These are phyloP conservation scores for Mortierella antarctica DNA, from an alignment of 192 early-diverging fungal genomes.

Conservation along the genomic window DNA sequence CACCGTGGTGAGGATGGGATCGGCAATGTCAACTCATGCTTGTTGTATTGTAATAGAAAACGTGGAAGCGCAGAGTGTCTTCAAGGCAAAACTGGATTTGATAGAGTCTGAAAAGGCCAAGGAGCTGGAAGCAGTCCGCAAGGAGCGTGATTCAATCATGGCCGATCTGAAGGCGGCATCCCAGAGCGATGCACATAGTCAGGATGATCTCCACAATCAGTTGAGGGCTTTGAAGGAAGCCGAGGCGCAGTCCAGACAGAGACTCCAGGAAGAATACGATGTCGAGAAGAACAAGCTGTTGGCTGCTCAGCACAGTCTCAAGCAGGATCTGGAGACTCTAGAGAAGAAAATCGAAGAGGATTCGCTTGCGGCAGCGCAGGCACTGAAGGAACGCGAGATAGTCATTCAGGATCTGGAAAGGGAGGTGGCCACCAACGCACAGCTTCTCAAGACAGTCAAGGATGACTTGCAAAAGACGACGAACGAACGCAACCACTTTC, in stretches of 20 bases:
- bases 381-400: slow-evolving; percentile 13
- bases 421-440: slow-evolving; percentile 7
- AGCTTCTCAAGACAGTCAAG: slow-evolving; percentile 17
- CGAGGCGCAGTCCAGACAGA: slow-evolving; percentile 14
- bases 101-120: neutral
- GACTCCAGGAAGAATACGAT: slow-evolving; percentile 49
- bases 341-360: slow-evolving; percentile 49
- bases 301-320: slow-evolving; percentile 13
- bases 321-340: slow-evolving; percentile 41
- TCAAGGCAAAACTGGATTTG: slow-evolving; percentile 15
- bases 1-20: neutral
- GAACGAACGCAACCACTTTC: slow-evolving; percentile 63
- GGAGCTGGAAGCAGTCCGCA: slow-evolving; percentile 24
- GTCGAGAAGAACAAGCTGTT: slow-evolving; percentile 14
- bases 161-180: slow-evolving; percentile 34
- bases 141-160: neutral
- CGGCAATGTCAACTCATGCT: slow-evolving; percentile 1
- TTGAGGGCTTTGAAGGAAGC: slow-evolving; percentile 37
- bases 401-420: slow-evolving; percentile 26
- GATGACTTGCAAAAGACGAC: slow-evolving; percentile 45
- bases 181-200: slow-evolving; percentile 6
- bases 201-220: slow-evolving; percentile 11
- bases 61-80: slow-evolving; percentile 8
- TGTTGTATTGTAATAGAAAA: slow-evolving; percentile 10
- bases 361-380: neutral